Evolutionary conservation across 306 rosid species (phyloP), one percentile per base, ranked within the genome.

Genomic region (Cicer judaicum): DNA sequence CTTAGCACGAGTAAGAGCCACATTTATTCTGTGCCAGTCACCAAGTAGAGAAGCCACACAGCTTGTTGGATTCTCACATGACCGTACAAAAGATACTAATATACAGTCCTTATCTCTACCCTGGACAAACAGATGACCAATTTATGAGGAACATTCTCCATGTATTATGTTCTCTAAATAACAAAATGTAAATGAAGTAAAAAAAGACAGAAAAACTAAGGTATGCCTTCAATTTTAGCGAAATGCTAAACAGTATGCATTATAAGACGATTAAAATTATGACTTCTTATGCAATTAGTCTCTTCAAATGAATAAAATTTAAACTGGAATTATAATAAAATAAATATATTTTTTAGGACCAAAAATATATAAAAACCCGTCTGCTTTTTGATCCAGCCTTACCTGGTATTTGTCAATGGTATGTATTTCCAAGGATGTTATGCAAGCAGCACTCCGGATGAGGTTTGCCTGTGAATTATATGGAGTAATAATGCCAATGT

Each of bases 351-450:
- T 63, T 64, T 10, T 8, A 16, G 50, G 34, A 41, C 18, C 5
- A 5, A 10, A 40, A 8, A 14, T 1, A 64, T 41, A 64, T 10
- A 29, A 29, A 15, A 40, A 40, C n/a, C 14, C 29, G 29, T 10
- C 24, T 62, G 21, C 54, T 12, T 29, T 64, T 68, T 48, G 39
- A 40, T 67, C 59, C 40, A 53, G 64, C 59, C 78, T 36, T 36
- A 91, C 98, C 96, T 93, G 98, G 79, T 91, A 91, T 84, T 91
- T 94, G 86, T 94, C 97, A 84, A 94, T 94, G 74, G 98, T 94
- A 81, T 94, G 93, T 80, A 91, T 87, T 89, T 91, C 97, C 78
- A 94, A 90, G 15, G 96, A 87, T 60, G 86, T 72, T 39, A 70
- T 46, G 84, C 74, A 71, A 29, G 85, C 46, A 42, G 90, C 82